phyloP scores from a whole-genome alignment of 2,329 filamentous ascomycete genomes.

The Whalleya microplaca region DNA sequence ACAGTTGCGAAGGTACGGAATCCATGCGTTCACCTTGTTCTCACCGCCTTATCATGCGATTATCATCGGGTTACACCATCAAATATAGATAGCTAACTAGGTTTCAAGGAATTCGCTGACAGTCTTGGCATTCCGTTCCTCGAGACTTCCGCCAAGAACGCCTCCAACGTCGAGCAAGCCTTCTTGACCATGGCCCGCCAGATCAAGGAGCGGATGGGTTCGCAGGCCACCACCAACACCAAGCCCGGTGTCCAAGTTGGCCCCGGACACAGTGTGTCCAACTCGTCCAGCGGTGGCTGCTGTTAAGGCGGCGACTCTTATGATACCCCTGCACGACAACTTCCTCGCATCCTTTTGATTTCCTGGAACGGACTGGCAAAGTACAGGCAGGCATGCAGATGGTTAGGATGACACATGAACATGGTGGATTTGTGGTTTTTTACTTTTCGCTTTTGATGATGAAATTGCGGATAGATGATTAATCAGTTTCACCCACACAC shows the following conservation, averaged over 20 bases:
- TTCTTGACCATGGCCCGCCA: constrained; percentile 99
- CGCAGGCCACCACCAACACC: constrained; percentile 92
- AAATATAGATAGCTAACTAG: constrained; percentile 21
- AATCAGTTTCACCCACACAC: constrained; percentile 25
- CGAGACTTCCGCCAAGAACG: constrained; percentile 99
- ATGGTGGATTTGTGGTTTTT: constrained; percentile 32
- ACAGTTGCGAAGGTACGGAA: constrained; percentile 90
- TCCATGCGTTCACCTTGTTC: constrained; percentile 5
- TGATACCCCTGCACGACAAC: constrained; percentile 35
- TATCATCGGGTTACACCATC: not conserved
- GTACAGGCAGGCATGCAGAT: constrained; percentile 28
- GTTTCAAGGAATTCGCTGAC: constrained; percentile 89
- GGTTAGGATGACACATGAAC: constrained; percentile 33
- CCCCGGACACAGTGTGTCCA: constrained; percentile 91
- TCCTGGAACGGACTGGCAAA: constrained; percentile 32
- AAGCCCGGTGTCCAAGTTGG: constrained; percentile 98
- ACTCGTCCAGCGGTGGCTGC: constrained; percentile 82
- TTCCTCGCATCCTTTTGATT: constrained; percentile 31
- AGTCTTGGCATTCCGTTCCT: constrained; percentile 98
- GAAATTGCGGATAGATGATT: constrained; percentile 37
- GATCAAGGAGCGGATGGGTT: constrained; percentile 99
- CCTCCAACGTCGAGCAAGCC: constrained; percentile 98
- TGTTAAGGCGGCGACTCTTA: constrained; percentile 65
- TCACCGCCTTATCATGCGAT: constrained; percentile 3
- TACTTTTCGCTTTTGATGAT: constrained; percentile 31